Evolutionary conservation across 352 stramenopile species (phyloP).

Genomic region (Phytophthora hibernalis): DNA sequence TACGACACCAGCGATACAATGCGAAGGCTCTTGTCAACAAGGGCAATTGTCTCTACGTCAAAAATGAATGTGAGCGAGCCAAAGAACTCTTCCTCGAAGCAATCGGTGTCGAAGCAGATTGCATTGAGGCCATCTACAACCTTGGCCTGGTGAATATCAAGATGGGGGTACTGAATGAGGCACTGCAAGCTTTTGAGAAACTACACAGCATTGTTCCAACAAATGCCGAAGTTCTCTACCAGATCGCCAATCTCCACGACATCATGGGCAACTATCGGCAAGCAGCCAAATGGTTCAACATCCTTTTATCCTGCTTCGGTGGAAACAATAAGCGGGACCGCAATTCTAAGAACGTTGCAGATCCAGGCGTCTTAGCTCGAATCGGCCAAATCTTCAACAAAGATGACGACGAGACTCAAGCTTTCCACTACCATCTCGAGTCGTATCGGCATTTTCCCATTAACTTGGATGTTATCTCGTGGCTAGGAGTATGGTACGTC

Average conservation of each 20-base stretch:
- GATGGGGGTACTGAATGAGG: constrained; percentile 90
- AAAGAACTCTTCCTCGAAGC: constrained; percentile 97
- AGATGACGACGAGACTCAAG: constrained; percentile 93
- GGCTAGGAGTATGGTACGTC: constrained; percentile 97
- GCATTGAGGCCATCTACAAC: constrained; percentile 97
- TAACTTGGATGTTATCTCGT: constrained; percentile 97
- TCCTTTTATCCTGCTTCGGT: constrained; percentile 93
- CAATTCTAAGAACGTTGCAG: constrained; percentile 71
- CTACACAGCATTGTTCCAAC: constrained; percentile 95
- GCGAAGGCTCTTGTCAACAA: constrained; percentile 98
- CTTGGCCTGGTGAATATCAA: constrained; percentile 92
- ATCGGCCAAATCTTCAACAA: constrained; percentile 96
- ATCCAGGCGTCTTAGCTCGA: constrained; percentile 82
- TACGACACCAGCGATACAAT: constrained; percentile 96
- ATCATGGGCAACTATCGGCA: constrained; percentile 89
- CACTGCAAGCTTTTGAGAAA: constrained; percentile 97
- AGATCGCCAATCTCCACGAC: constrained; percentile 96
- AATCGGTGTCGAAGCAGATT: constrained; percentile 94
- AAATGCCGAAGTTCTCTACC: constrained; percentile 93
- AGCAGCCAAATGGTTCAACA: constrained; percentile 95
- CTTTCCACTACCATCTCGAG: constrained; percentile 97
- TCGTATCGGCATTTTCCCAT: constrained; percentile 95
- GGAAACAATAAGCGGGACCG: constrained; percentile 70
- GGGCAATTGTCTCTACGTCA: constrained; percentile 95
- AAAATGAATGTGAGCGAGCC: constrained; percentile 92